A percentile compares a stretch with the other conserved stretches of the same genome.
These are phyloP conservation scores for Corylus heterophylla DNA, from an alignment of 306 rosid species.

Conservation along the genomic window DNA sequence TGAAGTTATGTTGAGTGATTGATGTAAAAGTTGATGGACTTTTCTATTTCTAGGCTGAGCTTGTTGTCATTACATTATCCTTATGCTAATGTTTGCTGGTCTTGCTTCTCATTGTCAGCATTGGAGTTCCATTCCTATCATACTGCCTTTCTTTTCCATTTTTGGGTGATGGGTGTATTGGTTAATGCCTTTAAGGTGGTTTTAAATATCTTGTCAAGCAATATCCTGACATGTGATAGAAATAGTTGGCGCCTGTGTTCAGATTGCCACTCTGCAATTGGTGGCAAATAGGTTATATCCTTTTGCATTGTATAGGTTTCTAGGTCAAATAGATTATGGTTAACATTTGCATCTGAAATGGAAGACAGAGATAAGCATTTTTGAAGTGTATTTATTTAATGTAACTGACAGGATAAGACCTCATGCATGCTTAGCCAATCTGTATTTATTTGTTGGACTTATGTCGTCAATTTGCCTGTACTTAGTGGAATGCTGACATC, in stretches of 20 bases:
- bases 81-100: background rate
- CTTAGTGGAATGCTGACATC: background rate
- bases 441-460: background rate
- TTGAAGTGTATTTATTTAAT: background rate
- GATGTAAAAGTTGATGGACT: background rate
- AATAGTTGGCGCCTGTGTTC: background rate
- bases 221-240: slow-evolving; percentile 4
- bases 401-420: background rate
- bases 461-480: background rate
- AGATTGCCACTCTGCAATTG: background rate
- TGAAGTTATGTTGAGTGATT: background rate
- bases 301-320: background rate
- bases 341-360: background rate
- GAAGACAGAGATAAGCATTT: background rate
- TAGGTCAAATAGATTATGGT: background rate
- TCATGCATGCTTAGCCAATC: background rate
- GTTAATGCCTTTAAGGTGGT: background rate
- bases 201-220: background rate
- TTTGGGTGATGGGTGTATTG: background rate
- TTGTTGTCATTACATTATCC: background rate
- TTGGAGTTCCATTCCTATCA: background rate
- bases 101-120: background rate
- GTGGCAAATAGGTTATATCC: background rate
- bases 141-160: background rate
- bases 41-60: too few relatives aligned